These are phyloP conservation scores for Hirsutella thompsonii DNA, from an alignment of 2,329 filamentous ascomycete species.

Conservation along the genomic window DNA sequence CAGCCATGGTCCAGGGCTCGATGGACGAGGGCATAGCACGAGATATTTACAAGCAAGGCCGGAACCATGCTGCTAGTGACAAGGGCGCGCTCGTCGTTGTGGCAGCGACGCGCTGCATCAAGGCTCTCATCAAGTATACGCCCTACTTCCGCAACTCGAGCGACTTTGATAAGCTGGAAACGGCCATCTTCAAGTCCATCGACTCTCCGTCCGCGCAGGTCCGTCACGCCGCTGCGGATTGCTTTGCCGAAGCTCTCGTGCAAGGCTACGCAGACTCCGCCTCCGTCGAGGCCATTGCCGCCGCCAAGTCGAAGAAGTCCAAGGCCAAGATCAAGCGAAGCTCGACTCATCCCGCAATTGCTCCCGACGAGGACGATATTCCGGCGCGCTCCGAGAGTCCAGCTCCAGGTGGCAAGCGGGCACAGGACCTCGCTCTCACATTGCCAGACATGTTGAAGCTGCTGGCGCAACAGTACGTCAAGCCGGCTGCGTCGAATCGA, in stretches of 20 bases:
- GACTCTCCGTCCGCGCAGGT: slow-evolving; percentile 66
- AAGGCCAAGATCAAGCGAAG: slow-evolving; percentile 49
- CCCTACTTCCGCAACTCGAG: slow-evolving; percentile 74
- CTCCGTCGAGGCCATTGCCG: slow-evolving; percentile 34
- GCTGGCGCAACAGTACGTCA: slow-evolving; percentile 69
- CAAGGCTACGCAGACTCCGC: slow-evolving; percentile 53
- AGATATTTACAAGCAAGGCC: slow-evolving; percentile 86
- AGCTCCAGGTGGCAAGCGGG: slow-evolving; percentile 54
- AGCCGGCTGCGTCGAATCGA: slow-evolving; percentile 64
- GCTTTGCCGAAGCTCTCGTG: slow-evolving; percentile 70
- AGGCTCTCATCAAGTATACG: slow-evolving; percentile 58
- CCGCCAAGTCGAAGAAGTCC: slow-evolving; percentile 55
- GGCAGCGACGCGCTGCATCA: slow-evolving; percentile 67
- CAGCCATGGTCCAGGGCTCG: slow-evolving; percentile 60
- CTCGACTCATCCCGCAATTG: slow-evolving; percentile 45
- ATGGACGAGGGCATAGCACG: slow-evolving; percentile 77
- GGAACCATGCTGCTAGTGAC: slow-evolving; percentile 63
- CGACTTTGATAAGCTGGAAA: slow-evolving; percentile 84
- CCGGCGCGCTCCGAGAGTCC: slow-evolving; percentile 59
- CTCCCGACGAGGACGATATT: slow-evolving; percentile 63
- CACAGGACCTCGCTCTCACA: slow-evolving; percentile 59
- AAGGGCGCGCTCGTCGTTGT: slow-evolving; percentile 74
- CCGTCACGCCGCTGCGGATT: slow-evolving; percentile 75
- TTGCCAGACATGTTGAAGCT: slow-evolving; percentile 67
- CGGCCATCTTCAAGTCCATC: slow-evolving; percentile 71